Evolutionary conservation across 202 grass and related monocot genomes (phyloP), one percentile per base, ranked within the genome.

Genomic region (Elaeis oleifera): DNA sequence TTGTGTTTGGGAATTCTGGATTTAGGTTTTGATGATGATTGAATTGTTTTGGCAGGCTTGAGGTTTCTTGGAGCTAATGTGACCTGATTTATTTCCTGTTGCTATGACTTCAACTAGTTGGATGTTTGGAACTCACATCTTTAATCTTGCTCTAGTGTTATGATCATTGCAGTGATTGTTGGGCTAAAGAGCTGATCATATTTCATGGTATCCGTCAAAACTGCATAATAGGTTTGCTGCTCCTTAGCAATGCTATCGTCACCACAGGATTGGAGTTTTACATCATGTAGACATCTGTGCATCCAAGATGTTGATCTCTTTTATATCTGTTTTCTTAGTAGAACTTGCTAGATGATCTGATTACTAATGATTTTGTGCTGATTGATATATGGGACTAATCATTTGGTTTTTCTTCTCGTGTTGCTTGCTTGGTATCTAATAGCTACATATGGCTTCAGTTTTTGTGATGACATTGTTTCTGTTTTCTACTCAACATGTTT

Each of bases 51-150:
- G 78, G 71, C 94, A 99, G 94, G 84, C 84, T 71, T 89, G 73
- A 84, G 76, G 82, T 97, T 82, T 89, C 75, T 86, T 84, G 92
- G 85, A 89, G 94, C 88, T 92, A 81, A 86, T 76, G 69, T 77
- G 58, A 80, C 79, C 74, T 89, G 81, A 85, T 86, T 99, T 85
- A 79, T 81, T 87, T 86, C 74, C 80, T 88, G 24, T 57, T 73
- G 49, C 58, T 44, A 44, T 44, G 36, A 44, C 36, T 44, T 48
- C 57, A 48, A 24, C 50, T 73, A 73, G 70, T 90, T 86, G 82
- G 82, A 97, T 86, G 82, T 89, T 99, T 89, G 80, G 88, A 75
- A 80, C 88, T 87, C 84, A 92, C 79, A 83, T 85, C 85, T 99
- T 84, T 95, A 51, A 73, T n/a, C 50, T 73, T 73, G 59, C 50